These are phyloP conservation scores for Plasmodium berghei DNA, from an alignment of 169 alveolate species.

Conservation along the genomic window DNA sequence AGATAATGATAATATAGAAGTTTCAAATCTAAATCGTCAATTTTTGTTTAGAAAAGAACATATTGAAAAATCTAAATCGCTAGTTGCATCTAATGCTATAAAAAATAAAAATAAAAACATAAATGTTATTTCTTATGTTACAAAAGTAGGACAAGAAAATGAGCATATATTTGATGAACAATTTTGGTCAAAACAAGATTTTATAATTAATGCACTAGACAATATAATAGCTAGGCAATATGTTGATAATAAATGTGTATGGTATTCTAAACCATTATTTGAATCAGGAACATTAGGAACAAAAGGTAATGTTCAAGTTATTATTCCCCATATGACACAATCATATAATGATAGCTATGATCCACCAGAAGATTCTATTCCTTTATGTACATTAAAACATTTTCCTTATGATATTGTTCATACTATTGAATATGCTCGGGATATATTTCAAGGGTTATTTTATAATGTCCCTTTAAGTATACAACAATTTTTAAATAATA, in stretches of 20 bases:
- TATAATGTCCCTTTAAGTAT: constrained; percentile 95
- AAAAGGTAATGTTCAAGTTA: constrained; percentile 96
- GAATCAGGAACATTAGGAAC: constrained; percentile 99
- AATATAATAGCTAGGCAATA: constrained; percentile 97
- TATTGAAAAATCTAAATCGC: constrained; percentile 85
- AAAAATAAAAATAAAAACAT: constrained; percentile 90
- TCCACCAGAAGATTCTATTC: constrained; percentile 98
- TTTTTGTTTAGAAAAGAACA: constrained; percentile 95
- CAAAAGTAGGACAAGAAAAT: constrained; percentile 95
- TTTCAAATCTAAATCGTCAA: constrained; percentile 97
- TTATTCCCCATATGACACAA: constrained; percentile 96
- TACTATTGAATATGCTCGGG: constrained; percentile 99
- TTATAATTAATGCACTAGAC: constrained; percentile 98
- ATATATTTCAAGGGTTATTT: constrained; percentile 95
- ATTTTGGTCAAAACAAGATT: constrained; percentile 97
- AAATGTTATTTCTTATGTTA: constrained; percentile 87
- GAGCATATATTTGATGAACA: constrained; percentile 96
- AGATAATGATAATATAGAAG: constrained; percentile 98
- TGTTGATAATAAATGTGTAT: constrained; percentile 97
- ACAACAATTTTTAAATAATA: constrained; percentile 88
- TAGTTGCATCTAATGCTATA: constrained; percentile 90
- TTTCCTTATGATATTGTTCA: constrained; percentile 99
- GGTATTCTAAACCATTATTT: constrained; percentile 97
- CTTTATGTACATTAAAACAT: constrained; percentile 95
- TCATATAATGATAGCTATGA: constrained; percentile 98